phyloP scores from a whole-genome alignment of 1,284 basidiomycete species.

The Irpex rosettiformis region DNA sequence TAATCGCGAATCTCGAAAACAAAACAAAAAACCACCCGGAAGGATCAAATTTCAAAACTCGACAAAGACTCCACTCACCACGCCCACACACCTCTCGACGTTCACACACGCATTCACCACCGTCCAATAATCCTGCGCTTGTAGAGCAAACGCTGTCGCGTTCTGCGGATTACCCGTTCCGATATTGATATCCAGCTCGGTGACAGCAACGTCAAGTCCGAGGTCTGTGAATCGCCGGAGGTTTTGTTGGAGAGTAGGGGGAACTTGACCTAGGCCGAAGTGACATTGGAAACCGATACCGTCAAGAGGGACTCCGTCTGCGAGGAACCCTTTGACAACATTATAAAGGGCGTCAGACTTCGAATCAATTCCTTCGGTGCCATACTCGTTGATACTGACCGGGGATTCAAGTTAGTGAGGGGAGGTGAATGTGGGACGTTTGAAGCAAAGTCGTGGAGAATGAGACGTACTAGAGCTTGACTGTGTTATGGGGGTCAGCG shows the following conservation, averaged over 20 bases:
- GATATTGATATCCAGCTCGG: constrained; percentile 16
- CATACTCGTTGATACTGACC: constrained; percentile 17
- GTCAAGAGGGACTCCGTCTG: constrained; percentile 15
- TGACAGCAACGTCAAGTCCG: constrained; percentile 16
- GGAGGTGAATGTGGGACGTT: no score
- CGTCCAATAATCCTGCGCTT: constrained; percentile 15
- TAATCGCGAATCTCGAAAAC: neutral
- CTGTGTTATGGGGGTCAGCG: constrained; percentile 7
- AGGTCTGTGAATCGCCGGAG: constrained; percentile 16
- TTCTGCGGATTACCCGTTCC: constrained; percentile 3
- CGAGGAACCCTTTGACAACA: constrained; percentile 11
- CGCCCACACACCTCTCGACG: constrained; percentile 13
- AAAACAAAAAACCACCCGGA: constrained; percentile 1
- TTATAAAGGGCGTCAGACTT: constrained; percentile 15
- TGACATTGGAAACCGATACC: constrained; percentile 16
- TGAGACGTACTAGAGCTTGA: constrained; percentile 12
- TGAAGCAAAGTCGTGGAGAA: neutral
- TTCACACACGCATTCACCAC: constrained; percentile 14
- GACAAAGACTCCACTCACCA: constrained; percentile 6
- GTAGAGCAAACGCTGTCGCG: constrained; percentile 11
- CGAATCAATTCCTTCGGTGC: constrained; percentile 11
- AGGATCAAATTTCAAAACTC: neutral
- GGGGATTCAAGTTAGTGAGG: no score
- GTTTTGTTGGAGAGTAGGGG: constrained; percentile 9
- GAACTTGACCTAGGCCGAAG: constrained; percentile 13